A percentile compares a stretch with the other conserved stretches of the same genome.
Conservation (phyloP, 2,329 filamentous ascomycete genomes). For the Sclerotinia subarctica region DNA sequence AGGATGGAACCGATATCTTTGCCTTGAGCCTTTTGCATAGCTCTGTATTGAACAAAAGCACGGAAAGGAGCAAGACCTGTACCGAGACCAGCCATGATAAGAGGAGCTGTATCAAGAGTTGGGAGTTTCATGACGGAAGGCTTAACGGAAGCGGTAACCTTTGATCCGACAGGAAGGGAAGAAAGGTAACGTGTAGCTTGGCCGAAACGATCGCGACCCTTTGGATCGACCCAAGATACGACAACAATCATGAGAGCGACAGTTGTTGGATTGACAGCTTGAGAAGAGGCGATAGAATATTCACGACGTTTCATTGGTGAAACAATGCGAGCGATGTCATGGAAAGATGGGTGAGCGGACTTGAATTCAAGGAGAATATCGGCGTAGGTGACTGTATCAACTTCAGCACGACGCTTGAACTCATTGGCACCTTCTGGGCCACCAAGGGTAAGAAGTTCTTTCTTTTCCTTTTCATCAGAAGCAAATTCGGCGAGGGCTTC, state of each 20-base stretch:
- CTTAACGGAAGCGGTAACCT: conserved; percentile 91
- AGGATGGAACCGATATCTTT: conserved; percentile 92
- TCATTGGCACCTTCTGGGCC: conserved; percentile 78
- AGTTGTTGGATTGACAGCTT: conserved; percentile 86
- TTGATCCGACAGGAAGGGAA: conserved; percentile 67
- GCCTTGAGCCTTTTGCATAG: conserved; percentile 96
- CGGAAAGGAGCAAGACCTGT: conserved; percentile 99
- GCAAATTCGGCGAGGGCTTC: conserved; percentile 86
- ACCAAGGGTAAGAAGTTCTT: conserved; percentile 71
- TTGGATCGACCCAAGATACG: conserved; percentile 88
- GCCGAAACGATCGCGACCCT: conserved; percentile 84
- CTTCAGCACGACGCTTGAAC: conserved; percentile 88
- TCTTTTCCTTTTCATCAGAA: conserved; percentile 76
- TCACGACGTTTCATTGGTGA: conserved; percentile 91
- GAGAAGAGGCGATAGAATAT: conserved; percentile 98
- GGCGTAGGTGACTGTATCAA: conserved; percentile 87
- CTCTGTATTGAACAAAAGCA: conserved; percentile 96
- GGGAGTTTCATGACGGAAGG: conserved; percentile 99
- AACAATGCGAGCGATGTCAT: conserved; percentile 84
- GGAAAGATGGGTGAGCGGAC: conserved; percentile 83
- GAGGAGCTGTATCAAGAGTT: conserved; percentile 76
- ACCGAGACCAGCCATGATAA: conserved; percentile 99
- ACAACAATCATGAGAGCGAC: conserved; percentile 96
- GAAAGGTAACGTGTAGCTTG: conserved; percentile 91
- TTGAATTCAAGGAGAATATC: conserved; percentile 87